These are phyloP conservation scores for Chamaecyparis obtusa DNA, from an alignment of 75 land plant genomes.

Conservation along the genomic window DNA sequence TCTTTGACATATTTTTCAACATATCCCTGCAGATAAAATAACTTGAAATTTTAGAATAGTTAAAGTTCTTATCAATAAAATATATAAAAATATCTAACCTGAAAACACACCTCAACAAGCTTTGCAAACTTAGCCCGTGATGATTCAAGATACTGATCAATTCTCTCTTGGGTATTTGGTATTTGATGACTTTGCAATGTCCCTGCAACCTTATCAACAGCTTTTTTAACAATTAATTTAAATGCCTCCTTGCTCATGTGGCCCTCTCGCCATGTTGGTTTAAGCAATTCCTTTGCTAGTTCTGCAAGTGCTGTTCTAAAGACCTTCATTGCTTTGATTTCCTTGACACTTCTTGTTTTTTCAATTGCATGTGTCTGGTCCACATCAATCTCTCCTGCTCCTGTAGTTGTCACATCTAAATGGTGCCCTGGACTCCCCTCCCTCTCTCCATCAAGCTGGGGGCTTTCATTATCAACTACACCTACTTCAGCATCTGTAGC, in stretches of 20 bases:
- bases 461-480: slow-evolving; percentile 19
- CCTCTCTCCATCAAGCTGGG: slow-evolving; percentile 15
- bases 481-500: slow-evolving; percentile 25
- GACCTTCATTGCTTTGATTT: slow-evolving; percentile 41
- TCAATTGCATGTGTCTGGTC: slow-evolving; percentile 7
- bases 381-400: slow-evolving; percentile 1
- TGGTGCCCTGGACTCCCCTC: slow-evolving; percentile 6
- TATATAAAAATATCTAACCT: background rate
- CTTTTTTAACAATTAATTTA: slow-evolving; percentile 68
- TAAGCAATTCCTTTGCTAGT: slow-evolving; percentile 64
- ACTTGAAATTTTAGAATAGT: background rate
- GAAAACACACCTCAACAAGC: slow-evolving; percentile 56
- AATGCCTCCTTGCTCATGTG: slow-evolving; percentile 78
- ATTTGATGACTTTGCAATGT: slow-evolving; percentile 52
- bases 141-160: slow-evolving; percentile 47
- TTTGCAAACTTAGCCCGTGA: slow-evolving; percentile 51
- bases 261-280: slow-evolving; percentile 76
- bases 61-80: background rate
- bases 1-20: slow-evolving; percentile 58
- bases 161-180: slow-evolving; percentile 51
- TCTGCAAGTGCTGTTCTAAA: slow-evolving; percentile 51
- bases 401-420: slow-evolving; percentile 19
- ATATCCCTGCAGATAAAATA: slow-evolving; percentile 48
- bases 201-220: slow-evolving; percentile 70
- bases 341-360: slow-evolving; percentile 23